Conservation (phyloP, 345 rosid species). For the Salix arbutifolia region DNA sequence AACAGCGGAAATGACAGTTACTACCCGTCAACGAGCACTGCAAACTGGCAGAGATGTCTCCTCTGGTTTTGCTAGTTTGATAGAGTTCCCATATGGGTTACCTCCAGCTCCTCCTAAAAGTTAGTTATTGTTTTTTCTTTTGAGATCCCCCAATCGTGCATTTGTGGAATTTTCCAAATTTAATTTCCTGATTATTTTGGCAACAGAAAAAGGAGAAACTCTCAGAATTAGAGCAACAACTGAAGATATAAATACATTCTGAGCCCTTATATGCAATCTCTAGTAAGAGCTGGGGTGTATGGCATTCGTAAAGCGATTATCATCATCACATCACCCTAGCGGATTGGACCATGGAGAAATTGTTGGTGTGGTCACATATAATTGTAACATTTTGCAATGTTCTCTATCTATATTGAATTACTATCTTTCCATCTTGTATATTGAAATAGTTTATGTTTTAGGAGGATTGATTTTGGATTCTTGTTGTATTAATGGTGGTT, state of each 20-base stretch:
- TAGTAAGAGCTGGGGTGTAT: neutral
- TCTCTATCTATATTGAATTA: neutral
- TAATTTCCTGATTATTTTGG: neutral
- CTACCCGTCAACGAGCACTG: conserved; percentile 29
- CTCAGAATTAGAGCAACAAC: conserved; percentile 22
- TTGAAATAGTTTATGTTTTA: neutral
- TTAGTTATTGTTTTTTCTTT: neutral
- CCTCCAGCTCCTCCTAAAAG: conserved; percentile 27
- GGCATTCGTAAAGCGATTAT: neutral
- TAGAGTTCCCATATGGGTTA: conserved; percentile 29
- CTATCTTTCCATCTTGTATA: too few species aligned
- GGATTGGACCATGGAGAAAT: neutral
- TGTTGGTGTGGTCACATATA: neutral
- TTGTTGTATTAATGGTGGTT: too few species aligned
- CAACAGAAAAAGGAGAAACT: conserved; percentile 26
- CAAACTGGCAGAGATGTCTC: conserved; percentile 24
- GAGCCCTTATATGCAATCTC: too few species aligned
- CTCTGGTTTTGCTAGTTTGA: conserved; percentile 2
- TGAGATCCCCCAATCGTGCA: neutral
- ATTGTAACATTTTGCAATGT: neutral
- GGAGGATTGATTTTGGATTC: neutral
- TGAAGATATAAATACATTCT: conserved; percentile 10
- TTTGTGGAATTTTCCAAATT: neutral
- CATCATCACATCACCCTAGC: neutral
- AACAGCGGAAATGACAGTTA: conserved; percentile 22